Base-by-base conservation (phyloP, 345 rosid species). In the Xanthoceras sorbifolium region DNA sequence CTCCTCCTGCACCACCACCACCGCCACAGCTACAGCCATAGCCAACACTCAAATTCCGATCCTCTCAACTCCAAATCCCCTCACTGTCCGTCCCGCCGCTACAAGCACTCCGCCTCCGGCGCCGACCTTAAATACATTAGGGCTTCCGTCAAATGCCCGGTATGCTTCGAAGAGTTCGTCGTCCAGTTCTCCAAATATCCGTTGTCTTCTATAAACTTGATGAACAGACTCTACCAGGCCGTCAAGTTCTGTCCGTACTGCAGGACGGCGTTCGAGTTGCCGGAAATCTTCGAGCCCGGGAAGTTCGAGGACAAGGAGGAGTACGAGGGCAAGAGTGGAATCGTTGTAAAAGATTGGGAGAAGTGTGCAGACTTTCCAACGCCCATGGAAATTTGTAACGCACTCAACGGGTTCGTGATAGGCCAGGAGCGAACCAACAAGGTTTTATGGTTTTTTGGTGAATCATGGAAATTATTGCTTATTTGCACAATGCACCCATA, bases 401-500 rank as follows among this genome's bases (percentile, higher is more conserved):
- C 87, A 20, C 87, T 96, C 54, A 91, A 93, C 73, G 87, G 91
- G 78, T 92, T 91, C 83, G 98, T 96, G 20, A 87, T 93, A 77
- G 97, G 98, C 63, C 98, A 96, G 77, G 92, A 88, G n/a, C 87
- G 85, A 78, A 98, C 98, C 5, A 95, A 95, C 85, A 95, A 93
- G 98, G 98, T 95, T 40, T 36, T 64, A 28, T 54, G 15, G 36
- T 40, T 52, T 5, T 67, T 48, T 38, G 52, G 63, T 23, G 59
- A 36, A 29, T 3, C 26, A 36, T n/a, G 25, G 68, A 36, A 25
- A 4, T 5, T 11, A 8, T 42, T 42, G 46, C 9, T 42, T 42
- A 42, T 42, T 11, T 42, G 46, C 46, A 42, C 46, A n/a, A n/a
- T n/a, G n/a, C n/a, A n/a, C n/a, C 46, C 14, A 42, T 42, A 42